Conservation (phyloP, 1,284 basidiomycete genomes). For the Tilletia setariae region DNA sequence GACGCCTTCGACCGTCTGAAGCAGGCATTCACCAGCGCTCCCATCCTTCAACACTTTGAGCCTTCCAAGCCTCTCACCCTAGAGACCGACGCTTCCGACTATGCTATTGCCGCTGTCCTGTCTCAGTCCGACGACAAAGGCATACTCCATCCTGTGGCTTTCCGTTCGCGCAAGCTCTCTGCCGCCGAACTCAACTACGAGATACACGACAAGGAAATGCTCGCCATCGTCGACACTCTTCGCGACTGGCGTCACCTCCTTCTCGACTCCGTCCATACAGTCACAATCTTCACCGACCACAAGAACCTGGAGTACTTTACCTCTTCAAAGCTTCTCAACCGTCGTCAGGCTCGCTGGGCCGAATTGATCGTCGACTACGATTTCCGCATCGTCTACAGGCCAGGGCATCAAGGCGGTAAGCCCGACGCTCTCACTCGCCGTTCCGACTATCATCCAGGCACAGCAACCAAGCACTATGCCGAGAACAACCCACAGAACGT, state of each 20-base stretch:
- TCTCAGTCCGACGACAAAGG: slow-evolving; percentile 25
- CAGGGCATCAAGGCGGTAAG: slow-evolving; percentile 3
- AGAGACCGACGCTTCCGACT: too few species aligned
- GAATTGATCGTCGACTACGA: slow-evolving; percentile 5
- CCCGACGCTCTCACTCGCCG: slow-evolving; percentile 12
- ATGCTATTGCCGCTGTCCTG: slow-evolving; percentile 41
- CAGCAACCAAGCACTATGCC: background rate
- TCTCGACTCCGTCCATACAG: too few species aligned
- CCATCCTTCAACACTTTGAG: too few species aligned
- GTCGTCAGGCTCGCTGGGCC: slow-evolving; percentile 11
- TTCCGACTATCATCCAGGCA: slow-evolving; percentile 12
- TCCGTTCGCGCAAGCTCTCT: slow-evolving; percentile 28
- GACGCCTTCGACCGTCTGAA: too few species aligned
- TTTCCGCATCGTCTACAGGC: slow-evolving; percentile 1
- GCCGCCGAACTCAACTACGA: slow-evolving; percentile 23
- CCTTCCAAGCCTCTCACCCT: too few species aligned
- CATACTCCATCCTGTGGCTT: slow-evolving; percentile 14
- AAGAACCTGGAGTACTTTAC: too few species aligned
- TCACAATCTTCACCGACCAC: too few species aligned
- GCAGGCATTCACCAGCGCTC: too few species aligned
- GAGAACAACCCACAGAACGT: too few species aligned
- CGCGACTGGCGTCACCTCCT: too few species aligned
- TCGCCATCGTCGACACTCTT: too few species aligned
- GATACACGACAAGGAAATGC: slow-evolving; percentile 25
- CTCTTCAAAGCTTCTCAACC: too few species aligned